Evolutionary conservation across 2,329 filamentous ascomycete genomes (phyloP).

Genomic region (Pyrenophora teres): DNA sequence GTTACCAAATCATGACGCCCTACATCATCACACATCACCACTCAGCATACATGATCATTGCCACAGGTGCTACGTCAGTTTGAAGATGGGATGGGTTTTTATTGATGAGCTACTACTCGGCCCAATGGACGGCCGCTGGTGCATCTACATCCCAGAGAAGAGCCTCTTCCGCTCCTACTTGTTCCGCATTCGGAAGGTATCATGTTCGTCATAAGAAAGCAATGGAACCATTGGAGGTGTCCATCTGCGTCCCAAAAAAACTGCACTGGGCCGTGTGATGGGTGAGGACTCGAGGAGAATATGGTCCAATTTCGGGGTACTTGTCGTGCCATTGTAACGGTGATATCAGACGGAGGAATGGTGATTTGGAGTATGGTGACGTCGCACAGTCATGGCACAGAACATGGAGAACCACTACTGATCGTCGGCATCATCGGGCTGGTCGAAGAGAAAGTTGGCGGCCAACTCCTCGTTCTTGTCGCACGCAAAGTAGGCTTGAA

Average conservation of each 20-base stretch:
- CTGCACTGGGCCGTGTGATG: constrained; percentile 11
- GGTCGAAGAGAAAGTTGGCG: constrained; percentile 97
- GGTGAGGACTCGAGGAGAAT: constrained; percentile 16
- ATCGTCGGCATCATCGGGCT: constrained; percentile 81
- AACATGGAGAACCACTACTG: constrained; percentile 32
- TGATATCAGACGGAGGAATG: constrained; percentile 27
- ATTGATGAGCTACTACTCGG: constrained; percentile 14
- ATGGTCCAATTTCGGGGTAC: constrained; percentile 23
- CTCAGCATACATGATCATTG: background rate
- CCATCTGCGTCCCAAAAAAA: constrained; percentile 12
- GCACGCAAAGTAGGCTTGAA: constrained; percentile 98
- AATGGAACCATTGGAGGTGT: constrained; percentile 4
- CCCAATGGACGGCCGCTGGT: constrained; percentile 5
- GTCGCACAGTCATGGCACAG: constrained; percentile 30
- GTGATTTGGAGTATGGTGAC: constrained; percentile 25
- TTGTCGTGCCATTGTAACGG: constrained; percentile 28
- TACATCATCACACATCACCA: background rate
- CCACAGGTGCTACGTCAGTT: too few species aligned
- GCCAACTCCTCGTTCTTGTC: constrained; percentile 99
- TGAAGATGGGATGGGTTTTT: constrained; percentile 3
- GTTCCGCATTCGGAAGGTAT: constrained; percentile 20
- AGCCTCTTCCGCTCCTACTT: constrained; percentile 7
- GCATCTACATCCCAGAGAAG: constrained; percentile 11
- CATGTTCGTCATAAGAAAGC: constrained; percentile 16
- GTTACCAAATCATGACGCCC: too few species aligned